Evolutionary conservation across 495 filamentous ascomycete genomes (phyloP), one percentile per base, ranked within the genome.

Genomic region (Penicillium cosmopolitanum): DNA sequence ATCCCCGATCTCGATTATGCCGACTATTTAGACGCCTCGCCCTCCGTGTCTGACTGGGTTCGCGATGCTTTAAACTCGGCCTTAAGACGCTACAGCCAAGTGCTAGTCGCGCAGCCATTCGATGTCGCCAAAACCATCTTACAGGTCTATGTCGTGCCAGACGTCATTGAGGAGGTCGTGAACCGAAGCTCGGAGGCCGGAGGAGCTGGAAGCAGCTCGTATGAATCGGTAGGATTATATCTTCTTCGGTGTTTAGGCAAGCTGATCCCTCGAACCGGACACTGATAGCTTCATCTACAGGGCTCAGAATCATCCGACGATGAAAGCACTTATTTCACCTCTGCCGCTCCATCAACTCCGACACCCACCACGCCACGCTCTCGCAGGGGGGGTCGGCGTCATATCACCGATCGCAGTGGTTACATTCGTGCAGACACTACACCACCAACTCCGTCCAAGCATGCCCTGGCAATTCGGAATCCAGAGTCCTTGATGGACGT

Each of bases 101-200:
- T 95, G 16, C 68, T 97, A 62, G 84, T 96, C 61, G 86, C 90
- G n/a, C 95, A 98, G 71, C 95, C 95, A 19, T 97, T 98, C 71
- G 93, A 97, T 75, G 92, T 97, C 56, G 92, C 94, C 65, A 98
- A 97, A 84, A 96, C 85, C 4, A 82, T 98, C 50, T 73, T 98
- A 66, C 95, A 98, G 75, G 87, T 91, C 42, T 86, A 88, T 68
- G 73, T 83, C 36, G 78, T 80, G 21, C 73, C 77, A 0, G 76
- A 73, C 50, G 64, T 71, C 51, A 62, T 65, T 12, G 67, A 75
- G 53, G 72, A 70, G 50, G 68, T 69, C 48, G 68, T 70, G 60
- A 66, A 67, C 11, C 68, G 70, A 55, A 73, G 67, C 38, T 63
- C 66, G 38, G 68, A 60, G 48, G 57, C 65, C 16, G 68, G 67